Evolutionary conservation across 192 early-diverging fungal genomes (phyloP), one percentile per base, ranked within the genome.

Genomic region (Allomyces arbusculus): DNA sequence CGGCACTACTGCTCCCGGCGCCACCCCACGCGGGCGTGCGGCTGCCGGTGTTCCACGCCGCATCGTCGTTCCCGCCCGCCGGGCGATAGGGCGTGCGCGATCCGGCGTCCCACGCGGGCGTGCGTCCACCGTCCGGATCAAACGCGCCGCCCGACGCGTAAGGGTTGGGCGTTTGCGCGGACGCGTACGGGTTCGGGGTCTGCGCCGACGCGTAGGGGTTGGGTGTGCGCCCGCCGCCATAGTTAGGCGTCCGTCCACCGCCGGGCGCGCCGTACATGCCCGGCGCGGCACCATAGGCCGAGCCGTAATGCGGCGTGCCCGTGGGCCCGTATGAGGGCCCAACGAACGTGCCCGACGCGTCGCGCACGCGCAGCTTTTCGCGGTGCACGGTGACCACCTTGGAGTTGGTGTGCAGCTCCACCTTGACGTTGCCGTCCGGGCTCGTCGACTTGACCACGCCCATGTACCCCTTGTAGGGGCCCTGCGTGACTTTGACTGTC

Each of bases 381-480:
- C 84, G 85, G 24, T 86, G 83, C 3, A 97, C 85, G n/a, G 77
- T 87, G 25, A 99, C 79, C 23, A 89, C 79, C 12, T 82, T 78
- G 24, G 82, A 84, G 70, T 87, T 91, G 25, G 94, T 95, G 74
- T 97, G 94, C 24, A 99, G 79, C 74, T 97, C 92, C 7, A 99
- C 87, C 24, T 94, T 82, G 9, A 86, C 90, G 50, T 75, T 72
- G 10, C 69, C 71, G 63, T 88, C 87, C 0, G 80, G 78, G 12
- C 12, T n/a, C 0, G 86, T 80, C 44, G 95, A 92, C 70, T 95
- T 95, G 40, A 94, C 91, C 64, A 97, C 91, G 22, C 96, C 96
- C 22, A 94, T 74, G 72, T 95, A 99, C n/a, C 94, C 93, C 72
- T 99, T 99, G 80, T 89, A 91, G 16, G 89, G 88, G 11, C 96